Evolutionary conservation across 2,329 filamentous ascomycete genomes (phyloP).

Genomic region (Fusarium sp.): DNA sequence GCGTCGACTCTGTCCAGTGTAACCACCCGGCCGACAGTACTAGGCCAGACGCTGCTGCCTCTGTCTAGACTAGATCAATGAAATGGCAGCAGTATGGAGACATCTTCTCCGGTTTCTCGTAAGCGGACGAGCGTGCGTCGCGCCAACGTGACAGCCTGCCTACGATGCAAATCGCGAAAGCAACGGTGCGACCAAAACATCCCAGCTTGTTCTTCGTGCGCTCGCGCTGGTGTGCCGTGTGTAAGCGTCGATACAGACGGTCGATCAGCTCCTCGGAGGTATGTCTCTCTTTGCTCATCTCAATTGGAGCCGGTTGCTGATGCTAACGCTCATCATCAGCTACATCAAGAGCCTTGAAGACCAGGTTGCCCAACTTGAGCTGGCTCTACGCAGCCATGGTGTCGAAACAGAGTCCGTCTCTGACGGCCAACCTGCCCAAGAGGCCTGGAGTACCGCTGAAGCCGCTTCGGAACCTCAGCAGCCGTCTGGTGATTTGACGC

Average conservation of each 20-base stretch:
- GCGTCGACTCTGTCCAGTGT: no score
- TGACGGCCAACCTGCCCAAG: not conserved
- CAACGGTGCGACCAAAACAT: constrained; percentile 44
- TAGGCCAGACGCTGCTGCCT: no score
- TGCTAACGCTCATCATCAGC: constrained; percentile 8
- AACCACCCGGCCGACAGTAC: no score
- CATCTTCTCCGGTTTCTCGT: not conserved
- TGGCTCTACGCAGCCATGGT: constrained; percentile 10
- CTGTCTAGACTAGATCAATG: no score
- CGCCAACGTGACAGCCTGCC: constrained; percentile 43
- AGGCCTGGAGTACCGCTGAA: not conserved
- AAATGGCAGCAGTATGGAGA: constrained; percentile 6
- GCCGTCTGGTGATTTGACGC: not conserved
- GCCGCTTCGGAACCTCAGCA: not conserved
- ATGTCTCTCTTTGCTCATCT: not conserved
- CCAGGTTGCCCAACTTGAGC: constrained; percentile 44
- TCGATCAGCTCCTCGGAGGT: constrained; percentile 34
- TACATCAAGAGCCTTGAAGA: constrained; percentile 49
- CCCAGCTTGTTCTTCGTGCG: constrained; percentile 40
- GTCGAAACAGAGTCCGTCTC: constrained; percentile 17
- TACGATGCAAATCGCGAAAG: constrained; percentile 39
- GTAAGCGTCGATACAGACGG: constrained; percentile 40
- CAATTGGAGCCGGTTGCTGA: not conserved
- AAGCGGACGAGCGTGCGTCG: constrained; percentile 35
- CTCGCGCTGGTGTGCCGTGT: constrained; percentile 30